Base-by-base conservation (phyloP, 768 basidiomycete genomes). In the Rhodosporidiobolus odoratus region DNA sequence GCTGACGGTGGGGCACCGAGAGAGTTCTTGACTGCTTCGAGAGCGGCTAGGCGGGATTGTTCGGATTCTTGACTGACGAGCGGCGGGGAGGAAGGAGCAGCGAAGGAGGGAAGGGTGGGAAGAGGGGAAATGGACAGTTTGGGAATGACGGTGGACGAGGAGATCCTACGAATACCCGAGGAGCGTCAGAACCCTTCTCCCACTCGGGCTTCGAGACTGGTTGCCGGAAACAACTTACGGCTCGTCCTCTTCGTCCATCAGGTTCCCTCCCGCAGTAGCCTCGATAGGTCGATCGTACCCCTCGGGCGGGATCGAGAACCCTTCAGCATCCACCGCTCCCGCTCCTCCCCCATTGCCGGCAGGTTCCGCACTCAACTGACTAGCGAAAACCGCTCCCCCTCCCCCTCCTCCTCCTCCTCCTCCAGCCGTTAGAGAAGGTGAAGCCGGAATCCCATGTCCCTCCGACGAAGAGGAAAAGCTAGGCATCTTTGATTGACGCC, bases 261-360 rank as follows among this genome's bases (percentile, higher is more conserved):
- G 71, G 60, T 76, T 52, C n/a, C 47, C 66, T 30, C 63, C 65
- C 7, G 47, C 25, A 1, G 23, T 17, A 10, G 38, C 27, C 78
- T 80, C 81, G 78, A 81, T 13, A 77, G 78, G 59, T 71, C 80
- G 74, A 65, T 80, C 80, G 53, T 81, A 78, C 56, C 81, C 79
- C 1, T 77, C 72, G 8, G 82, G 82, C 16, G 81, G 79, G 4
- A 82, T 77, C 10, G 80, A 79, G 77, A 79, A 82, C 4, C 82
- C 82, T 50, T 82, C 80, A 3, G 75, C 76, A 43, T 82, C 82
- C 25, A 82, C 79, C 0, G 66, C 30, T 16, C 53, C 40, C 38
- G n/a, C 16, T 43, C 63, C 21, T 21, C 37, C n/a, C 23, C 16
- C 47, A 8, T 16, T 27, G 52, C 52, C 52, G 30, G 48, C 48